phyloP scores from a whole-genome alignment of 495 filamentous ascomycete species.

The Penicillium maclennaniae region DNA sequence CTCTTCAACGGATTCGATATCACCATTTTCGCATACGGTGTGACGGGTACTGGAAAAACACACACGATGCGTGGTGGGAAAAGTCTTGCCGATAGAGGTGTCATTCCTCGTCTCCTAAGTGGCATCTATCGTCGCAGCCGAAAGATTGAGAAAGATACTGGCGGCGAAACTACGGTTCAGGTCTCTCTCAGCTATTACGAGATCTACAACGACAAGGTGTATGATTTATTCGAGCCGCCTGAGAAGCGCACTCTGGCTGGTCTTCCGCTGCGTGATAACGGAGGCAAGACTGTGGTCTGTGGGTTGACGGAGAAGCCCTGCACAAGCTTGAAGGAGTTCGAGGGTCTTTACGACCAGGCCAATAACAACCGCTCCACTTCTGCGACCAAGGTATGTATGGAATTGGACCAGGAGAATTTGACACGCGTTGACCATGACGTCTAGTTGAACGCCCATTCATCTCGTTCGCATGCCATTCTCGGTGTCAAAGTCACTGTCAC shows the following conservation, averaged over 20 bases:
- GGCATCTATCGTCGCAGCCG: constrained; percentile 78
- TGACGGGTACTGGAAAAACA: constrained; percentile 94
- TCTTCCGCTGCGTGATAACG: constrained; percentile 83
- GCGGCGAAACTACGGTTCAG: constrained; percentile 66
- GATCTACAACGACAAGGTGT: constrained; percentile 97
- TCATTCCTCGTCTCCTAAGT: constrained; percentile 86
- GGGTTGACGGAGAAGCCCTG: constrained; percentile 86
- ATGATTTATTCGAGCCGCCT: constrained; percentile 84
- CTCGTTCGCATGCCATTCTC: constrained; percentile 87
- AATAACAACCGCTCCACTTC: constrained; percentile 91
- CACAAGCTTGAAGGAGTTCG: constrained; percentile 86
- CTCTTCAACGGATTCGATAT: constrained; percentile 93
- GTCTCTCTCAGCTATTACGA: constrained; percentile 94
- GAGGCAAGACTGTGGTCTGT: constrained; percentile 84
- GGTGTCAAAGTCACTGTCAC: constrained; percentile 81
- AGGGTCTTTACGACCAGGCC: constrained; percentile 85
- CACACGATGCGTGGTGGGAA: constrained; percentile 97
- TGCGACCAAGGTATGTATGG: constrained; percentile 66
- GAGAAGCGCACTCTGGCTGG: constrained; percentile 86
- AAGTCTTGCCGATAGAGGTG: constrained; percentile 79
- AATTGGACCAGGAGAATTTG: not conserved
- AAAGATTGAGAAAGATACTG: constrained; percentile 83
- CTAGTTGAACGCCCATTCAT: constrained; percentile 87
- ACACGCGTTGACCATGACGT: constrained; percentile 12
- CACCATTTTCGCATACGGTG: constrained; percentile 93